A percentile compares a stretch with the other conserved stretches of the same genome.
Conservation (phyloP, 2,329 filamentous ascomycete genomes). For the Paraphaeosphaeria sporulosa region DNA sequence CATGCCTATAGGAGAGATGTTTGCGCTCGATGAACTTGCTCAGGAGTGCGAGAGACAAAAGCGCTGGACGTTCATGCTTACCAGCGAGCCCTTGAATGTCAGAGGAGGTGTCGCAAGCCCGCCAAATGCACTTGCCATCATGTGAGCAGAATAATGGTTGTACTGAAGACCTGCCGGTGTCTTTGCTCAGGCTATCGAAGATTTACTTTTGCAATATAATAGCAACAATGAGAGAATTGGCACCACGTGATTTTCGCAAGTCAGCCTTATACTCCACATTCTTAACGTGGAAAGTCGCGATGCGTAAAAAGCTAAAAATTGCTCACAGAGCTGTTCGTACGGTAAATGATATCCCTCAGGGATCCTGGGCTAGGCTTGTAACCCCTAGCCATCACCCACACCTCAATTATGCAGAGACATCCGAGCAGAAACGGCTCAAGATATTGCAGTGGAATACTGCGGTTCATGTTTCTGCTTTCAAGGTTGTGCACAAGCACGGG, state of each 20-base stretch:
- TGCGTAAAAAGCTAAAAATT: not conserved
- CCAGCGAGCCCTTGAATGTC: conserved; percentile 53
- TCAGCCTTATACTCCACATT: not conserved
- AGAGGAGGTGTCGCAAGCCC: conserved; percentile 46
- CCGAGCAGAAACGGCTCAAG: not conserved
- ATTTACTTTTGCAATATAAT: not conserved
- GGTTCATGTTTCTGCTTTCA: not conserved
- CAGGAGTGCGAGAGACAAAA: conserved; percentile 46
- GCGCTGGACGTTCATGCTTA: conserved; percentile 54
- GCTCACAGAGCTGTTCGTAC: not conserved
- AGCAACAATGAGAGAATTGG: not conserved
- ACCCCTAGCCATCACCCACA: not conserved
- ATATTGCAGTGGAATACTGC: not conserved
- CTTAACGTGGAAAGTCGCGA: not conserved
- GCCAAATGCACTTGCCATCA: conserved; percentile 42
- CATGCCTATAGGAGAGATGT: conserved; percentile 56
- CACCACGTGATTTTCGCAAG: not conserved
- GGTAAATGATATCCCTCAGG: conserved; percentile 9
- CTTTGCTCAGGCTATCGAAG: not conserved
- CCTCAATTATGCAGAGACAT: not conserved
- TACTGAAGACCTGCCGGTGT: conserved; percentile 1
- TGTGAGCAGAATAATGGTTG: conserved; percentile 22
- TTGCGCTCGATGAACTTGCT: conserved; percentile 52
- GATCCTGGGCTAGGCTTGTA: not conserved
- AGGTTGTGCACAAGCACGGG: not conserved